Evolutionary conservation across 805 yeast genomes (phyloP), one percentile per base, ranked within the genome.

Genomic region (Yarrowia yakushimensis): DNA sequence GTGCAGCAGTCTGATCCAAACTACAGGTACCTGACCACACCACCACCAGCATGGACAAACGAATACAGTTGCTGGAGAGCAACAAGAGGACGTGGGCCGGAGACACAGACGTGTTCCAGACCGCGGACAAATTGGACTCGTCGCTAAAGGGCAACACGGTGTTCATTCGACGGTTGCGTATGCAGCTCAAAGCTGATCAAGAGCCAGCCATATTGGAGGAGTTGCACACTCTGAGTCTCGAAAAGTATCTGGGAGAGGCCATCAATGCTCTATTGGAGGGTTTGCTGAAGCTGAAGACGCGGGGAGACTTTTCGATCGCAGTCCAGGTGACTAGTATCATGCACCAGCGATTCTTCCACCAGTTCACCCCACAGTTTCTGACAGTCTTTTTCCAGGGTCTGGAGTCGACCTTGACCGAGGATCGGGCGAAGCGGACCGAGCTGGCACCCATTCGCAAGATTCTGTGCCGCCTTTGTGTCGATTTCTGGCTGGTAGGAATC

Each of bases 131-230:
- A 17, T 65, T 60, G 33, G 97, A 91, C 70, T 77, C 96, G 0
- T 86, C 92, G 63, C 76, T 91, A 66, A 91, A 91, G 77, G 88
- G 86, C 71, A 89, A 92, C 54, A 72, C 90, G 3, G 87, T 90
- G 0, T 88, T 89, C 69, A 85, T 90, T 57, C 87, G 85, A 70
- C 87, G 86, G 67, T 70, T 91, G 59, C 80, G 85, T 66, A 77
- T 81, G 2, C 77, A 85, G 1, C 72, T 90, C 23, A 80, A 76
- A 37, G 79, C 78, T 39, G 92, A 86, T 7, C 79, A 79, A 39
- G 72, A 73, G 63, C 67, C 70, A 1, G 70, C 79, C 8, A 72
- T 88, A 1, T 64, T 89, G 37, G 81, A 82, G 60, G 96, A 90
- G 63, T 78, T 91, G 43, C 69, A 74, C 3, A 77, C 84, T 10